A percentile compares a stretch with the other conserved stretches of the same genome.
These are phyloP conservation scores for Ilex paraguariensis DNA, from an alignment of 305 asterid species.

Conservation along the genomic window DNA sequence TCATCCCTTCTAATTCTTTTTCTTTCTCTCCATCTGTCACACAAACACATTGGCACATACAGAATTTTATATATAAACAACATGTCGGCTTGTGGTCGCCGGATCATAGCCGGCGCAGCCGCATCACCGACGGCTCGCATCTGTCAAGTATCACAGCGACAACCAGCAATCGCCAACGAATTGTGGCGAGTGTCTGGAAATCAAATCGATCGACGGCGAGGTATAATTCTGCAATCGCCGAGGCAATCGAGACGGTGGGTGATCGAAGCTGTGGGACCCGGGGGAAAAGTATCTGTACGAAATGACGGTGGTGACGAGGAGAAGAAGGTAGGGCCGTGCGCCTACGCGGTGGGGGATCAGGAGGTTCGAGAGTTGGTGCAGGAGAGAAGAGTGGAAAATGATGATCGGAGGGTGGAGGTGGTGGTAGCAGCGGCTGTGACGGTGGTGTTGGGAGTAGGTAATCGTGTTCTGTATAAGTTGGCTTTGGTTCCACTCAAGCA, in stretches of 20 bases:
- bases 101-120: conserved; percentile 19
- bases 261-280: not conserved
- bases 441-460: conserved; percentile 90
- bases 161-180: conserved; percentile 6
- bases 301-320: conserved; percentile 16
- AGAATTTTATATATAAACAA: not conserved
- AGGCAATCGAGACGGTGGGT: not conserved
- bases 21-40: not conserved
- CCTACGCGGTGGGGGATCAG: conserved; percentile 28
- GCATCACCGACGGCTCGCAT: conserved; percentile 18
- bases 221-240: conserved; percentile 5
- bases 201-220: conserved; percentile 13
- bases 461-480: conserved; percentile 88
- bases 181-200: conserved; percentile 11
- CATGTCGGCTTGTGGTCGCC: conserved; percentile 45
- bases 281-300: not conserved
- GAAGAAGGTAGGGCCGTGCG: conserved; percentile 22
- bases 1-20: too few relatives aligned
- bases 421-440: conserved; percentile 66
- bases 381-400: conserved; percentile 18
- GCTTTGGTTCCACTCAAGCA: conserved; percentile 88
- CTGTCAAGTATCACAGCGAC: conserved; percentile 16
- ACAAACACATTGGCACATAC: not conserved
- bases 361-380: conserved; percentile 30
- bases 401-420: conserved; percentile 55